Evolutionary conservation across 2,329 filamentous ascomycete species (phyloP).

Genomic region (Neonectria ditissima): DNA sequence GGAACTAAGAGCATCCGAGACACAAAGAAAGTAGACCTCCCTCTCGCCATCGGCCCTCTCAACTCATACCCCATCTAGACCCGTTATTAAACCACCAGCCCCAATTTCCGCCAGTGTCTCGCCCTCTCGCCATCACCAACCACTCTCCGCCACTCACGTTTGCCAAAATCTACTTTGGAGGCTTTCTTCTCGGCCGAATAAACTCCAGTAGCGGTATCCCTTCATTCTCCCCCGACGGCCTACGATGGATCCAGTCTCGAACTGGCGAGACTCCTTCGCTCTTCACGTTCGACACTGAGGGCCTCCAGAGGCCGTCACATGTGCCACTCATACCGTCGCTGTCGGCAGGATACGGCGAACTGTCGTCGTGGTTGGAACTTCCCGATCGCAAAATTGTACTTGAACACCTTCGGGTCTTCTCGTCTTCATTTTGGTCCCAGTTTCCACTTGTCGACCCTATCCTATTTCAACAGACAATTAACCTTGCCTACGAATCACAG

Average conservation of each 20-base stretch:
- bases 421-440: conserved; percentile 38
- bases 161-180: conserved; percentile 7
- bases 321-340: not conserved
- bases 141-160: not conserved
- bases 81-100: too few relatives aligned
- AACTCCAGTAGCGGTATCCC: conserved; percentile 3
- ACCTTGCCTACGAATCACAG: conserved; percentile 53
- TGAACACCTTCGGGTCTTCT: not conserved
- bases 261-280: not conserved
- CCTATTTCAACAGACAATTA: conserved; percentile 58
- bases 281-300: not conserved
- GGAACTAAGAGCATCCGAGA: not conserved
- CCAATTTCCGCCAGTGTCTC: not conserved
- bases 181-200: not conserved
- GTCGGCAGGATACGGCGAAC: not conserved
- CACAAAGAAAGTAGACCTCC: not conserved
- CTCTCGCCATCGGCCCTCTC: too few relatives aligned
- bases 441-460: conserved; percentile 61
- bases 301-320: not conserved
- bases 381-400: not conserved
- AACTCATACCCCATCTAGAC: not conserved
- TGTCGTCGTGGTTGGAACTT: not conserved
- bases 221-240: not conserved
- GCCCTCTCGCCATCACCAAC: not conserved
- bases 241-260: not conserved